A percentile compares a stretch with the other conserved stretches of the same genome.
Evolutionary conservation across 2,329 filamentous ascomycete genomes (phyloP).

Genomic region (Fusarium sp.): DNA sequence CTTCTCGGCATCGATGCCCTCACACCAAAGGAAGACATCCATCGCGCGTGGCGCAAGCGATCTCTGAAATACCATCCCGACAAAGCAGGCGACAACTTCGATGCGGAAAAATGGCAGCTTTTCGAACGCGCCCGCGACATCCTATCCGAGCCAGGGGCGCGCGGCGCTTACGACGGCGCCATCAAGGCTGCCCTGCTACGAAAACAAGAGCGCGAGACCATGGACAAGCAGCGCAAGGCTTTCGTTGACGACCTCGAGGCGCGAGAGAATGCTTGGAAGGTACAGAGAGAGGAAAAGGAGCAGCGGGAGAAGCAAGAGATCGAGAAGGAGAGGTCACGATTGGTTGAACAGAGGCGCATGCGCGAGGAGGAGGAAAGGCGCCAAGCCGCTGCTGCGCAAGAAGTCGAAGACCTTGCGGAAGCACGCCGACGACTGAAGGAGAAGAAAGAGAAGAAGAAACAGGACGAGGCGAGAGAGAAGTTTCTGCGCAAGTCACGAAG

Average conservation of each 20-base stretch:
- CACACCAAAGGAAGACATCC: constrained; percentile 76
- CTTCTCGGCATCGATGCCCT: constrained; percentile 75
- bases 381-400: constrained; percentile 50
- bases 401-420: constrained; percentile 52
- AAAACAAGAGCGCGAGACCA: constrained; percentile 74
- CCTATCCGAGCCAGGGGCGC: constrained; percentile 75
- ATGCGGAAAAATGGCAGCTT: constrained; percentile 84
- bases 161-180: constrained; percentile 80
- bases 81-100: constrained; percentile 80
- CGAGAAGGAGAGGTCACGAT: constrained; percentile 50
- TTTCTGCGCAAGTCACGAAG: constrained; percentile 50
- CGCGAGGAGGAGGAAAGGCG: constrained; percentile 50
- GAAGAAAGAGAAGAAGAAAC: constrained; percentile 53
- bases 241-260: constrained; percentile 90
- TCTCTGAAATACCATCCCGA: constrained; percentile 95
- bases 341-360: constrained; percentile 51
- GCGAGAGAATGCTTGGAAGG: constrained; percentile 74
- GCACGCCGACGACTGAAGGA: constrained; percentile 51
- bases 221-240: constrained; percentile 76
- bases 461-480: constrained; percentile 43
- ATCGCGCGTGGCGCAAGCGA: constrained; percentile 84
- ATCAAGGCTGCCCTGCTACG: constrained; percentile 76
- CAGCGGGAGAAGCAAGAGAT: constrained; percentile 48
- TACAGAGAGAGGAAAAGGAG: constrained; percentile 62
- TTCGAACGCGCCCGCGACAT: constrained; percentile 89